Base-by-base conservation (phyloP, 805 yeast genomes). In the Candida schatavii region DNA sequence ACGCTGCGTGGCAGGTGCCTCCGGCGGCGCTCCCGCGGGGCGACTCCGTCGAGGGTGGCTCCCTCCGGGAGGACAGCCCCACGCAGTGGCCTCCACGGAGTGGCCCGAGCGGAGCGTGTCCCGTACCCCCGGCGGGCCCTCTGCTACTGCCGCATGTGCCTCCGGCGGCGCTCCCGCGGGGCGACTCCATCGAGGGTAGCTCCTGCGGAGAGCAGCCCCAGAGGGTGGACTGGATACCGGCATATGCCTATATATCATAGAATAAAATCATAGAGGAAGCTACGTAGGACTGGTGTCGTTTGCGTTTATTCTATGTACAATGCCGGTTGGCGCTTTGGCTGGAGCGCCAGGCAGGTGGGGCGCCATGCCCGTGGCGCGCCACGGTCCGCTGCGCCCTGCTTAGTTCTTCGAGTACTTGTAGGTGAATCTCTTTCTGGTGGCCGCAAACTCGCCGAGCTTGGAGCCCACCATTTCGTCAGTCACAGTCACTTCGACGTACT, bases 401-500 rank as follows among this genome's bases (percentile, higher is more conserved):
- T 70, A 77, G 56, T 83, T 84, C 74, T 84, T 84, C 26, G 89
- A 80, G 63, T 77, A 85, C 40, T 89, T 85, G 68, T 86, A 89
- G 48, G 78, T 80, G 66, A 87, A 88, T 60, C 84, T 80, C 77
- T 88, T 87, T 66, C 98, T 79, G 1, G 99, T 93, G 41, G 90
- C 88, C 2, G 95, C 96, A 70, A 88, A 93, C 63, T 91, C 97
- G 2, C 99, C 99, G 42, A 93, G 70, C 61, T 91, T 93, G 51
- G 83, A 78, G 15, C 99, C 99, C 46, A 93, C 97, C 99, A 93
- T 93, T 54, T 93, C 93, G 59, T 93, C 97, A 6, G 85, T 79
- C 22, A 93, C 78, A 50, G 83, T 88, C 40, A 93, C 75, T 39
- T 88, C 88, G 30, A 89, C 95, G 59, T 90, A 93, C 52, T 88